Conservation (phyloP, 1,284 basidiomycete genomes). For the Lignosus rhinocerotis region DNA sequence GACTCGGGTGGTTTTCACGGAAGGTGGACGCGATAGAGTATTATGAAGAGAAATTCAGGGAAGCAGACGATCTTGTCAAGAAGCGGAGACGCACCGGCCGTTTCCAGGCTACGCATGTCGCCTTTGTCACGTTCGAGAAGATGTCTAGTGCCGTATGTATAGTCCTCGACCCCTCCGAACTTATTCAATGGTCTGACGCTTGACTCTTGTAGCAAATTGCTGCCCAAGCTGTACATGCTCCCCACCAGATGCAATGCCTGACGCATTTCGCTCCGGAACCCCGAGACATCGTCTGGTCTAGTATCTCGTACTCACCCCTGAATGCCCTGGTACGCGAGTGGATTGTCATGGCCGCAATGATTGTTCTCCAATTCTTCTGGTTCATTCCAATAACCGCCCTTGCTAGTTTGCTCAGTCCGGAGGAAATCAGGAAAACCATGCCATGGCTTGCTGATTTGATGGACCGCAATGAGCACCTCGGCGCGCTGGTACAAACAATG, state of each 20-base stretch:
- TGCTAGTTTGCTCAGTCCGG: slow-evolving; percentile 84
- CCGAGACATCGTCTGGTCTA: slow-evolving; percentile 93
- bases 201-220: slow-evolving; percentile 76
- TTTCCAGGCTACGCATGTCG: slow-evolving; percentile 80
- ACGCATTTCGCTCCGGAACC: slow-evolving; percentile 90
- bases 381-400: slow-evolving; percentile 84
- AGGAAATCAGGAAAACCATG: slow-evolving; percentile 87
- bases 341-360: slow-evolving; percentile 49
- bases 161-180: background rate
- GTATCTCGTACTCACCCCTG: slow-evolving; percentile 70
- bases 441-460: slow-evolving; percentile 85
- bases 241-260: slow-evolving; percentile 62
- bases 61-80: slow-evolving; percentile 80
- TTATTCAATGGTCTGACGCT: background rate
- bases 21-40: slow-evolving; percentile 87
- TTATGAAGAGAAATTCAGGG: slow-evolving; percentile 75
- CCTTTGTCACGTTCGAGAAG: slow-evolving; percentile 97
- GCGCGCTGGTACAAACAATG: slow-evolving; percentile 89
- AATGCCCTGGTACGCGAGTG: slow-evolving; percentile 36
- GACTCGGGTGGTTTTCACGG: slow-evolving; percentile 64
- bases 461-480: slow-evolving; percentile 76
- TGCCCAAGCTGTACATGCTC: slow-evolving; percentile 81
- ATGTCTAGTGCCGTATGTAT: slow-evolving; percentile 83
- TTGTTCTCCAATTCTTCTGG: slow-evolving; percentile 81
- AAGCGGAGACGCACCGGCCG: slow-evolving; percentile 63